Base-by-base conservation (phyloP, 1,284 basidiomycete genomes). In the Ganoderma resinaceum region DNA sequence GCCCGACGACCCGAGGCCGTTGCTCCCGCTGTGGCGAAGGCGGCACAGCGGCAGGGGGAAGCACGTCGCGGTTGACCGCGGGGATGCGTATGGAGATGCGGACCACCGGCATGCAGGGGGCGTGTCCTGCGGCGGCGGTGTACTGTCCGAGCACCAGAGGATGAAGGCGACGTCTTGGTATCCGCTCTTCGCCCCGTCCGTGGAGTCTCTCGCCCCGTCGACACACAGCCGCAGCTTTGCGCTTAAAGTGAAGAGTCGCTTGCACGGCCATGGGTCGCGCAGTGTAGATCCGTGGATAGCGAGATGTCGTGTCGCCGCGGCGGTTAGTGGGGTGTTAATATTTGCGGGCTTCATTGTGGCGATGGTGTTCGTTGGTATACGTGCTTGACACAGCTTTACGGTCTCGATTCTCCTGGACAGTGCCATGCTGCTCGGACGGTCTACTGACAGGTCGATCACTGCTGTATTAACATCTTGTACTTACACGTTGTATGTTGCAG, bases 231-330 rank as follows among this genome's bases (percentile, higher is more conserved):
- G 73, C n/a, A 62, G 58, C 49, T 69, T 70, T 64, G 73, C 70
- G 43, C 62, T 67, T 53, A 71, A 69, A 68, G 62, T 72, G 70
- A 69, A 65, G 69, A 75, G 71, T 73, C 65, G 29, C 62, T 40
- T 12, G 58, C 26, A 35, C n/a, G 53, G 12, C 58, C 26, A 35
- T n/a, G 53, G 12, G 57, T 62, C 23, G 59, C 74, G n/a, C 52
- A 9, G 52, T 9, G 29, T 26, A 2, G 78, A 84, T 69, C 81
- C 76, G n/a, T 86, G 85, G 83, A 82, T 86, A 18, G 70, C 70
- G 26, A 76, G 85, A 11, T 86, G 86, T 73, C 81, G 86, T 61
- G 75, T 85, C 33, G 85, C 85, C 0, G 85, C 85, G 29, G 75
- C 81, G 37, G 68, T 76, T 61, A 83, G 85, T 64, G 83, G 84